Base-by-base conservation (phyloP, 2,329 filamentous ascomycete species). In the Colletotrichum sp. region DNA sequence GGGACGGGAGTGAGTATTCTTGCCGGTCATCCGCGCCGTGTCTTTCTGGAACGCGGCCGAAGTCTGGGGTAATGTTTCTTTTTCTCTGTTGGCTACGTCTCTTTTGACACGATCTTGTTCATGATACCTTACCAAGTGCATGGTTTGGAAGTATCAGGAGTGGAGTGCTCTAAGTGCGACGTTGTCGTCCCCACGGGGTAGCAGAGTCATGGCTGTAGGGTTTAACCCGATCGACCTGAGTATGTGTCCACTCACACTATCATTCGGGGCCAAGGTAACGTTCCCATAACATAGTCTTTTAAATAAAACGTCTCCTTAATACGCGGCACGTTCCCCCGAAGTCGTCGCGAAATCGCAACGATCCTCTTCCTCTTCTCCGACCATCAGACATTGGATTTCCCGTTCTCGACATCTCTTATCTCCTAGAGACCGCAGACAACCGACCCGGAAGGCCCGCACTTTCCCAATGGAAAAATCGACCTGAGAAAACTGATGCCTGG, bases 121-220 rank as follows among this genome's bases (percentile, higher is more conserved):
- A 36, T 69, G 66, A 59, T 60, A 69, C 52, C 10, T 69, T 69
- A 30, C 52, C 18, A 60, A 30, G 24, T 16, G 13, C 28, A 6
- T 18, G 52, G 32, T 18, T 26, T 60, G 52, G 52, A 36, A 44
- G 49, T 12, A 49, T 28, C 18, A 8, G 15, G 13, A 63, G 68
- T 63, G 57, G 68, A 55, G 36, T 49, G 9, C 39, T 34, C 6
- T 26, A 63, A 52, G 36, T 70, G 57, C 57, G 68, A 70, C 68
- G 57, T 55, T 63, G 68, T 63, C 7, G 26, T 75, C 63, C 72
- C 55, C 69, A 75, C 15, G 69, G 69, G 69, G 72, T 72, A 66
- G 36, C 44, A 57, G 64, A 72, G 69, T 68, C 73, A 68, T 76
- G 44, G n/a, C n/a, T 52, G 73, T 68, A 64, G 52, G 44, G 63